Evolutionary conservation across 1,139 yeast genomes (phyloP), one percentile per base, ranked within the genome.

Genomic region (Tardiomyces depauwii): DNA sequence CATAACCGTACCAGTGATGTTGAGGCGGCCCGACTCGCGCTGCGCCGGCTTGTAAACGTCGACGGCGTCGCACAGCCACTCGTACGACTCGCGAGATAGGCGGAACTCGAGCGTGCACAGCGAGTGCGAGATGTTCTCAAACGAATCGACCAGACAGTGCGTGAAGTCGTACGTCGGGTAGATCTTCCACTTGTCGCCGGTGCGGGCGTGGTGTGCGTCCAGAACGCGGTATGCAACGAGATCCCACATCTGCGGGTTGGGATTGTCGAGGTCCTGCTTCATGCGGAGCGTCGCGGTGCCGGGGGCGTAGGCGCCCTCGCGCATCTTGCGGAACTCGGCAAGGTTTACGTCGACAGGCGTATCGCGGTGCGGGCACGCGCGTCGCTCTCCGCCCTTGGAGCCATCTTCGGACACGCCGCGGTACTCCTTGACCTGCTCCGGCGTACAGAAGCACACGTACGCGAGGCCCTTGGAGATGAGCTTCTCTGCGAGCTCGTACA

Each of bases 241-340:
- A 67, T 93, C 99, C 98, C 99, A 93, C 98, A 93, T 93, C 70
- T 91, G 98, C 18, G 98, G 98, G 55, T 87, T 85, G 54, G 96
- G 95, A 38, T 93, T 84, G n/a, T 67, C 64, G 53, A 91, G 71
- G 63, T 91, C 95, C 72, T 87, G 96, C 65, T 91, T 91, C 98
- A 93, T 91, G 70, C 99, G 81, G 61, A 93, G 73, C 4, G 89
- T 87, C 30, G 95, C 97, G 63, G 86, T 87, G 53, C 97, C 97
- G 41, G 88, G 88, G 55, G 76, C 74, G 67, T 84, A 93, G 54
- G 73, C 71, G 42, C 98, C 98, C 59, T 85, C 87, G 60, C 82
- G 79, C 99, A 93, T 93, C 50, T 75, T 80, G 63, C 96, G 77
- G 67, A 93, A 93, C 63, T 85, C 88, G 40, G 62, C 62, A 60